A percentile compares a stretch with the other conserved stretches of the same genome.
phyloP scores from a whole-genome alignment of 331 rosid species.

The Quercus lobata region DNA sequence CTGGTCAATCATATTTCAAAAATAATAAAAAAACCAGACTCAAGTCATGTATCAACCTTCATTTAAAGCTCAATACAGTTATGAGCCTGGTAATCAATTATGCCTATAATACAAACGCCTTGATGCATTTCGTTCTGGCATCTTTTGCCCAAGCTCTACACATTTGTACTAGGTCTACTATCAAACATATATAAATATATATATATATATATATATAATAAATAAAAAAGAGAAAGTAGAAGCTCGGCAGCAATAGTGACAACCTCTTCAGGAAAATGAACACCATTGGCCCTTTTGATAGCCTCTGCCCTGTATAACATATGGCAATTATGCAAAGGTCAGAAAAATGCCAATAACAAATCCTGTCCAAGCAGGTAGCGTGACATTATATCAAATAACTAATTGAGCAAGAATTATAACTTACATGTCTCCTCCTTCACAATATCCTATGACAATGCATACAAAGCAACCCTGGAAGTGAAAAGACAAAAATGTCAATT shows the following conservation, averaged over 20 bases:
- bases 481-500: conserved; percentile 11
- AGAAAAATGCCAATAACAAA: conserved; percentile 3
- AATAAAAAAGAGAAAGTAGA: background rate
- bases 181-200: too few relatives aligned
- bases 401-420: conserved; percentile 16
- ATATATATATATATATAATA: too few relatives aligned
- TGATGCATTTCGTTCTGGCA: too few relatives aligned
- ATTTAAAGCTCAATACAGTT: too few relatives aligned
- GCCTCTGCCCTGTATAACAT: conserved; percentile 81
- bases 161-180: too few relatives aligned
- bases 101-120: too few relatives aligned
- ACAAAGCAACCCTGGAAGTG: conserved; percentile 89
- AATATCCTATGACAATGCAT: conserved; percentile 89
- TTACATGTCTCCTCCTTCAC: conserved; percentile 98
- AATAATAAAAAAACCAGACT: too few relatives aligned
- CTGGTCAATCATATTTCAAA: too few relatives aligned
- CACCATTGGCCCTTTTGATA: conserved; percentile 70
- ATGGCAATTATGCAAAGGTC: background rate
- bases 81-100: too few relatives aligned
- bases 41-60: too few relatives aligned
- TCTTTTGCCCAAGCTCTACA: too few relatives aligned
- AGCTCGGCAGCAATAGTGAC: background rate
- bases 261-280: conserved; percentile 91
- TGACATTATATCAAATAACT: background rate
- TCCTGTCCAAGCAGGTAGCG: conserved; percentile 11